These are phyloP conservation scores for Speleostelium caveatum DNA, from an alignment of 78 protist species.

Conservation along the genomic window DNA sequence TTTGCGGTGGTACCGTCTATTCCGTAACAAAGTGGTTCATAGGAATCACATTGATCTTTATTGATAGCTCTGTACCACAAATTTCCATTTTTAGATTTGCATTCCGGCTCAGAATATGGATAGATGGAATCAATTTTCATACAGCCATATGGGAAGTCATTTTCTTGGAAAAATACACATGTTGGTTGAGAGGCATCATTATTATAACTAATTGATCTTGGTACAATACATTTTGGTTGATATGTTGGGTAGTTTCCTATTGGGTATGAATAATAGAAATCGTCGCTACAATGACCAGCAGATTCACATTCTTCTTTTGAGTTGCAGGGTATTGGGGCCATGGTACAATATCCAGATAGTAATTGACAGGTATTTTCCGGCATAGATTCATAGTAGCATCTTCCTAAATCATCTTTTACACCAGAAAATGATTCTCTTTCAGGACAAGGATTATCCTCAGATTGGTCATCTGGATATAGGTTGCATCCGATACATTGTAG, in stretches of 20 bases:
- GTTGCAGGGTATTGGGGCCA: slow-evolving; percentile 6
- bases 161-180: not conserved
- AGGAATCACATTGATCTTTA: not conserved
- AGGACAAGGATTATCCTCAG: not conserved
- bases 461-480: too few species aligned
- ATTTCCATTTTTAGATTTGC: not conserved
- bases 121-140: not conserved
- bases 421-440: too few species aligned
- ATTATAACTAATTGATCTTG: not conserved
- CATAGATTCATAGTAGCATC: too few species aligned
- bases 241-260: not conserved
- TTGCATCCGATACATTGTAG: not conserved
- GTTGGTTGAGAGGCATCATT: not conserved
- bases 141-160: slow-evolving; percentile 51
- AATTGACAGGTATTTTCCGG: not conserved
- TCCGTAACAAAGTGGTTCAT: not conserved
- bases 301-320: not conserved
- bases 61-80: slow-evolving; percentile 16
- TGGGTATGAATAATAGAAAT: not conserved
- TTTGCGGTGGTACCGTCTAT: not conserved
- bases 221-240: slow-evolving; percentile 41
- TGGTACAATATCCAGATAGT: not conserved
- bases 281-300: slow-evolving; percentile 17
- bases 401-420: too few species aligned
- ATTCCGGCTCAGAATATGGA: not conserved